Percentiles rank a stretch among this genome's conserved stretches.
These are phyloP conservation scores for Backusella australiensis DNA, from an alignment of 192 early-diverging fungal species.

Conservation along the genomic window DNA sequence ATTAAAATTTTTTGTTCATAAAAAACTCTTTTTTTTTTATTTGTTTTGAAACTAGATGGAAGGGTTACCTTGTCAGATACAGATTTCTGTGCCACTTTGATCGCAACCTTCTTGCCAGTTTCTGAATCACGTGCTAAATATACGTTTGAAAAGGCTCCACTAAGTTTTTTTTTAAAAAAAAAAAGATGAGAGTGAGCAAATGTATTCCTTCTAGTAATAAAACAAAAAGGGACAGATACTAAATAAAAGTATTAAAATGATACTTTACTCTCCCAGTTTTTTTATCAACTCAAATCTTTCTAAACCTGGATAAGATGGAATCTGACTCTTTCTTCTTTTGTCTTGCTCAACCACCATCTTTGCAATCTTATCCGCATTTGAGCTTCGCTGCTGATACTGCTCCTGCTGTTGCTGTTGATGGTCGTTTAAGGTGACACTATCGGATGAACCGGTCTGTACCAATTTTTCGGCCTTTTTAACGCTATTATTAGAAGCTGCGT, in stretches of 20 bases:
- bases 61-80: conserved; percentile 61
- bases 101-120: conserved; percentile 69
- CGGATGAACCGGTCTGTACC: conserved; percentile 1
- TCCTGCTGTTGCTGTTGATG: neutral
- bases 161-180: conserved; percentile 32
- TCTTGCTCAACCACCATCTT: conserved; percentile 11
- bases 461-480: neutral
- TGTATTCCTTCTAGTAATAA: no score
- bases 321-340: conserved; percentile 8
- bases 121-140: conserved; percentile 66
- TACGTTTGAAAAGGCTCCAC: conserved; percentile 86
- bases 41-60: neutral
- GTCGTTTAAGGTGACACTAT: neutral
- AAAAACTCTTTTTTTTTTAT: neutral
- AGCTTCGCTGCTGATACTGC: neutral
- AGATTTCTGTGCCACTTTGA: conserved; percentile 81
- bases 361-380: neutral
- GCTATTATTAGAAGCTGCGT: neutral
- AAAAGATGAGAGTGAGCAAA: neutral
- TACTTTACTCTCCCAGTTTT: conserved; percentile 71
- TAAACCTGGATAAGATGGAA: conserved; percentile 50
- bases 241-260: neutral
- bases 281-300: conserved; percentile 54
- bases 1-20: neutral
- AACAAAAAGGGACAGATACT: no score